Percentiles rank a stretch among this genome's conserved stretches.
phyloP scores from a whole-genome alignment of 2,329 filamentous ascomycete genomes.

The Fusarium caatingaense region DNA sequence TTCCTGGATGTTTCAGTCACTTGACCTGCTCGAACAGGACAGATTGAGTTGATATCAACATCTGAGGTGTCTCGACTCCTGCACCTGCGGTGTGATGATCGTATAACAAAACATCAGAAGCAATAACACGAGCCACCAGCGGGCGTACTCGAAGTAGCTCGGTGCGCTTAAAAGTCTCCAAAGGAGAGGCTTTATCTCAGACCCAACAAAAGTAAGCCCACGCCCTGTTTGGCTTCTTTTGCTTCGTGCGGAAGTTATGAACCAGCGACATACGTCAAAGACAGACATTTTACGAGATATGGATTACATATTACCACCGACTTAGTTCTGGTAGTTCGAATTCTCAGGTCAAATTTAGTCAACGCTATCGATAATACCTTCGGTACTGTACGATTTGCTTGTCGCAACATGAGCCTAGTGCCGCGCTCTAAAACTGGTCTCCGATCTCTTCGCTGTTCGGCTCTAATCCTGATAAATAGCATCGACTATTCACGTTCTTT shows the following conservation, averaged over 20 bases:
- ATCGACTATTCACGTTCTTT: background rate
- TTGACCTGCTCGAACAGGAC: slow-evolving; percentile 4
- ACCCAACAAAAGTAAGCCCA: background rate
- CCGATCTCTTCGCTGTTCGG: background rate
- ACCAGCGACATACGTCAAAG: background rate
- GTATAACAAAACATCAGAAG: slow-evolving; percentile 10
- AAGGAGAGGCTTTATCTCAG: background rate
- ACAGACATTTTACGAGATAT: background rate
- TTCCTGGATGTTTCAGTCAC: slow-evolving; percentile 1
- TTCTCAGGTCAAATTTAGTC: background rate
- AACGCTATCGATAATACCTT: background rate
- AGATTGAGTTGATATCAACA: background rate
- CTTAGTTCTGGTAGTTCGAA: background rate
- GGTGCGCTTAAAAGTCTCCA: background rate
- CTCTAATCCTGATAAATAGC: background rate
- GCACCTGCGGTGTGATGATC: slow-evolving; percentile 4
- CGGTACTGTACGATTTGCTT: background rate
- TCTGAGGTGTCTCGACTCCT: background rate
- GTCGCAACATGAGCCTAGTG: background rate
- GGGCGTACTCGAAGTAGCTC: background rate
- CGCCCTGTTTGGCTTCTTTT: background rate
- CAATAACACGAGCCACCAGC: background rate
- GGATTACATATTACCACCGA: background rate
- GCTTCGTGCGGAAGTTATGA: background rate
- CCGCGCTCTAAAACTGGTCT: background rate